These are phyloP conservation scores for Chaetoceros tenuissimus DNA, from an alignment of 108 stramenopile genomes.

Conservation along the genomic window DNA sequence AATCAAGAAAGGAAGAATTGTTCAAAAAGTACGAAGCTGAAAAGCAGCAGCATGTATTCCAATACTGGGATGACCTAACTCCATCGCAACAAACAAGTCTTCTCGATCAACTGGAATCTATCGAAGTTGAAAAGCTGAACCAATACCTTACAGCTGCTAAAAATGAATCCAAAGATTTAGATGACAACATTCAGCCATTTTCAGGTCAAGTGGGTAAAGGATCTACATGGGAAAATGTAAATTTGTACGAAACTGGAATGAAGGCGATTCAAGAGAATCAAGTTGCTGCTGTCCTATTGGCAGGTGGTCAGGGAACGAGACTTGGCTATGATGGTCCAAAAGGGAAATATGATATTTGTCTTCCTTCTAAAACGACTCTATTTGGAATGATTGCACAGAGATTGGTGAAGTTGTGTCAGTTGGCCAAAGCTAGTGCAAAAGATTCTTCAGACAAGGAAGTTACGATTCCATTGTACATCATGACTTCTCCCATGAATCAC, in stretches of 20 bases:
- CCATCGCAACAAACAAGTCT: conserved; percentile 17
- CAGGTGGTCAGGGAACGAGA: conserved; percentile 94
- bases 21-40: conserved; percentile 4
- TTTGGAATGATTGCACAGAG: conserved; percentile 87
- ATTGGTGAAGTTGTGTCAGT: conserved; percentile 39
- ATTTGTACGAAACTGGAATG: conserved; percentile 33
- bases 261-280: conserved; percentile 46
- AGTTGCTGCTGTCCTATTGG: conserved; percentile 88
- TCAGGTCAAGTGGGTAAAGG: conserved; percentile 22
- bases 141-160: conserved; percentile 36
- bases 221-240: conserved; percentile 4
- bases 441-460: too few species aligned
- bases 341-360: conserved; percentile 91
- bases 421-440: conserved; percentile 14
- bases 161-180: conserved; percentile 18
- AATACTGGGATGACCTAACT: conserved; percentile 14
- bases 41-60: conserved; percentile 46
- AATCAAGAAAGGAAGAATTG: neutral
- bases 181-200: conserved; percentile 50
- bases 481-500: conserved; percentile 97
- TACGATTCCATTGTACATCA: conserved; percentile 92
- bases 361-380: conserved; percentile 74
- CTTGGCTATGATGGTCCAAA: conserved; percentile 93
- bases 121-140: conserved; percentile 48
- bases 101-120: conserved; percentile 29